These are phyloP conservation scores for Chlorokybus atmophyticus DNA, from an alignment of 139 green algal genomes.

Conservation along the genomic window DNA sequence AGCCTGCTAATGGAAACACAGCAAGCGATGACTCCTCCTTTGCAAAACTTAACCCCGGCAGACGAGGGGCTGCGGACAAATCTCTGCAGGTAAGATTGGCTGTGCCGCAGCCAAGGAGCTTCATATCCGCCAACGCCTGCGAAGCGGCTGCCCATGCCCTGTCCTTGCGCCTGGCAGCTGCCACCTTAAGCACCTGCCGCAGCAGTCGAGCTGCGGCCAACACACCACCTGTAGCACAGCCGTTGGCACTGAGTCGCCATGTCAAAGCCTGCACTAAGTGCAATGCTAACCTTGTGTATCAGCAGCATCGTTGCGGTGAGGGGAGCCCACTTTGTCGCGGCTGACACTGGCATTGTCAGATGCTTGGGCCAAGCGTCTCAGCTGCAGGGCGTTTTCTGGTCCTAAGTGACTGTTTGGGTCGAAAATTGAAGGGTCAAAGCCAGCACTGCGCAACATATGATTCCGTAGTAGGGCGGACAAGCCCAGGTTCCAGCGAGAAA, in stretches of 20 bases:
- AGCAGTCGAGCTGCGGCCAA: background rate
- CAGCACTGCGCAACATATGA: conserved; percentile 7
- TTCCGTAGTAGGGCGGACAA: conserved; percentile 7
- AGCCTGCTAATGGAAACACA: conserved; percentile 3
- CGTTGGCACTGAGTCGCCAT: background rate
- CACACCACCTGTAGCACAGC: conserved; percentile 3
- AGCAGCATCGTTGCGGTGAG: background rate
- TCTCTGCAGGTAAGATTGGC: too few species aligned
- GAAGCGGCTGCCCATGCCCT: background rate
- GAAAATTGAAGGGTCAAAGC: background rate
- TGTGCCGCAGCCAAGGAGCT: background rate
- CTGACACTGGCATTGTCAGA: background rate
- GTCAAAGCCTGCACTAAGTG: background rate
- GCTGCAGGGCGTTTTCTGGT: background rate
- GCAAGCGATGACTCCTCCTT: background rate
- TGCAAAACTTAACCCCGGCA: background rate
- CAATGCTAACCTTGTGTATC: background rate
- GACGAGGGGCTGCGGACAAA: background rate
- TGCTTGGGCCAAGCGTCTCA: background rate
- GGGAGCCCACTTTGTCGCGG: background rate
- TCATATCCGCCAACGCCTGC: background rate
- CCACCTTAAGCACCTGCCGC: background rate
- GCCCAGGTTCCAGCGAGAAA: conserved; percentile 6
- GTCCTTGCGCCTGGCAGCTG: background rate
- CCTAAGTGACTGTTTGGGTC: background rate